Conservation (phyloP, 352 stramenopile genomes). For the Phytopythium litorale region DNA sequence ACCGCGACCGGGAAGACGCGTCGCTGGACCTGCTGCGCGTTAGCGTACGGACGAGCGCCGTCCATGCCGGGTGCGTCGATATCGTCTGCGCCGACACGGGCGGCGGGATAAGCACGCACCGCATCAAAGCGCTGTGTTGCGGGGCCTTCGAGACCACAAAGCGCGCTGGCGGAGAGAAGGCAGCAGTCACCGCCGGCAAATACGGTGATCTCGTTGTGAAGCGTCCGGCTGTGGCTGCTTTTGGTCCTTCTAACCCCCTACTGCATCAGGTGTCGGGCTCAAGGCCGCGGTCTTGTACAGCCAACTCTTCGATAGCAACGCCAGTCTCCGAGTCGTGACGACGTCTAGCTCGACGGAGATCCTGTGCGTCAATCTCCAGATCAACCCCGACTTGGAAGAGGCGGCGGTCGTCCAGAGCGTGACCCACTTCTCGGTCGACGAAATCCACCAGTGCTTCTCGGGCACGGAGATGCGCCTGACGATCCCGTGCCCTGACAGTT, state of each 20-base stretch:
- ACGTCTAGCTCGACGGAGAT: conserved; percentile 59
- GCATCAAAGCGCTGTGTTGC: conserved; percentile 64
- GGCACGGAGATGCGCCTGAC: conserved; percentile 75
- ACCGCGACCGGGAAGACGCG: conserved; percentile 19
- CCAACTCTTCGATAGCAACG: conserved; percentile 34
- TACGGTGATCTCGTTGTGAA: conserved; percentile 31
- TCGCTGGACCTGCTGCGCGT: conserved; percentile 45
- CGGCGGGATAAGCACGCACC: conserved; percentile 57
- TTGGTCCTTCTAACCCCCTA: neutral
- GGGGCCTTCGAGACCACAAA: conserved; percentile 74
- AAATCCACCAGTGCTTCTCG: conserved; percentile 64
- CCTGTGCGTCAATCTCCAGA: conserved; percentile 63
- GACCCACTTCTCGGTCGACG: conserved; percentile 50
- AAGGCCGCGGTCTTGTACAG: conserved; percentile 78
- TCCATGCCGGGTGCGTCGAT: conserved; percentile 33
- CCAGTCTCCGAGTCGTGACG: conserved; percentile 58
- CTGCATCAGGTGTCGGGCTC: conserved; percentile 50
- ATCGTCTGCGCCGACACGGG: conserved; percentile 78
- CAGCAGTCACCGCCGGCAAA: conserved; percentile 42
- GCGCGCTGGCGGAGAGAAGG: neutral
- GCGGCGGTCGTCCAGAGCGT: conserved; percentile 57
- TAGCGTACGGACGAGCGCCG: conserved; percentile 23
- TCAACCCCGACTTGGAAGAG: conserved; percentile 57
- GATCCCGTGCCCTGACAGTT: conserved; percentile 36
- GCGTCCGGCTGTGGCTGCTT: too few species aligned